phyloP scores from a whole-genome alignment of 1,139 yeast genomes.

The Lodderomyces jiufengensis region DNA sequence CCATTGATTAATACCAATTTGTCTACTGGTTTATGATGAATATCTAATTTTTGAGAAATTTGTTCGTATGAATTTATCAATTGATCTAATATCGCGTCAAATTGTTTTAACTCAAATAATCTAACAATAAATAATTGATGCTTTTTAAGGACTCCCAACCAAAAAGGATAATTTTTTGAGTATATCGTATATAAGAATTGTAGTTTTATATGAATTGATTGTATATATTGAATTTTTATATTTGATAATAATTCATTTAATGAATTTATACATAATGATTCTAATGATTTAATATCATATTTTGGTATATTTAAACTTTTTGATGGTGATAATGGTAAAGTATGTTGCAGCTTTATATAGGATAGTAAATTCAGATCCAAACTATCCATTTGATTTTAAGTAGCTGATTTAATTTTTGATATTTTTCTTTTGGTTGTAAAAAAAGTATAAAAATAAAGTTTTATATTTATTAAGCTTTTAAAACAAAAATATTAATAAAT shows the following conservation, averaged over 20 bases:
- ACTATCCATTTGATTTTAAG: background rate
- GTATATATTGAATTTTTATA: constrained; percentile 7
- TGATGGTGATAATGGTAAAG: constrained; percentile 11
- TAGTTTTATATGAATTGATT: constrained; percentile 17
- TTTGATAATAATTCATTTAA: constrained; percentile 4
- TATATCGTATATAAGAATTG: constrained; percentile 10
- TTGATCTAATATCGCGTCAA: constrained; percentile 15
- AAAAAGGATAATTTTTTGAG: constrained; percentile 5
- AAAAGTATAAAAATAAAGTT: no score
- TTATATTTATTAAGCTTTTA: no score
- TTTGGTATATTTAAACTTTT: constrained; percentile 11
- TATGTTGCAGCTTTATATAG: constrained; percentile 9
- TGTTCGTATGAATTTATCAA: constrained; percentile 9
- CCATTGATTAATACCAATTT: constrained; percentile 8
- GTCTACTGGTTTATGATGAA: background rate
- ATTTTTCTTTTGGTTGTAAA: no score
- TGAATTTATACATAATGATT: constrained; percentile 9
- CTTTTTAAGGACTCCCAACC: constrained; percentile 17
- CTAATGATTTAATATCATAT: constrained; percentile 12
- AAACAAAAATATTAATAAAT: no score
- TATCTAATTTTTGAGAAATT: constrained; percentile 4
- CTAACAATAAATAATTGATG: constrained; percentile 31
- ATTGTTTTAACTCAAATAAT: constrained; percentile 23
- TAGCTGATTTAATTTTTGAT: no score
- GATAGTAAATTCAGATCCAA: constrained; percentile 10